Evolutionary conservation across 495 filamentous ascomycete genomes (phyloP).

Genomic region (Hyaloscypha bicolor): DNA sequence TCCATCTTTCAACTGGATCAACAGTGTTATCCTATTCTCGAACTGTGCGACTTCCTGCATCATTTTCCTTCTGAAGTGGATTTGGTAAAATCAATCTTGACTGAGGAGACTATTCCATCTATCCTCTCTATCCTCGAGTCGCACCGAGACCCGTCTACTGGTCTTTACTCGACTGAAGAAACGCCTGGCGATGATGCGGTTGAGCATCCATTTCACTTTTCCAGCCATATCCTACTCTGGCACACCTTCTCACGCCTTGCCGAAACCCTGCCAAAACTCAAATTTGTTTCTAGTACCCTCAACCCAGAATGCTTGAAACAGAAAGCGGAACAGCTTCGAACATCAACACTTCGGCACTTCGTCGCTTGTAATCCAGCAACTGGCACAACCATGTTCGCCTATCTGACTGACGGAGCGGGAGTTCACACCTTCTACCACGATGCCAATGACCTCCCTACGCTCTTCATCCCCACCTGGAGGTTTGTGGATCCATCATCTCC

Average conservation of each 20-base stretch:
- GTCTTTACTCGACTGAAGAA: slow-evolving; percentile 21
- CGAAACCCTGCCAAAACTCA: neutral
- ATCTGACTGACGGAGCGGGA: slow-evolving; percentile 15
- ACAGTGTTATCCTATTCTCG: slow-evolving; percentile 25
- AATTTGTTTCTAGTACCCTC: neutral
- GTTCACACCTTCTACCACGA: slow-evolving; percentile 25
- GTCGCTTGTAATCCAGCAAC: neutral
- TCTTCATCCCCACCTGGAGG: slow-evolving; percentile 16
- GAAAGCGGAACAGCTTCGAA: neutral
- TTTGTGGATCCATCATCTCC: neutral
- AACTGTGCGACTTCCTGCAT: slow-evolving; percentile 22
- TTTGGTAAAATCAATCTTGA: slow-evolving; percentile 14
- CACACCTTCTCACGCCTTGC: slow-evolving; percentile 13
- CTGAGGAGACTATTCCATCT: neutral
- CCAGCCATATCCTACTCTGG: slow-evolving; percentile 24
- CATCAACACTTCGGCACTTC: slow-evolving; percentile 5
- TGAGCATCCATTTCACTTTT: slow-evolving; percentile 23
- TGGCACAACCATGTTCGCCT: slow-evolving; percentile 10
- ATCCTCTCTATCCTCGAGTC: slow-evolving; percentile 7
- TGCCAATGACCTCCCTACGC: slow-evolving; percentile 25
- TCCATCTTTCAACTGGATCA: slow-evolving; percentile 21
- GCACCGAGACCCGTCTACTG: neutral
- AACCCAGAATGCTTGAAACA: neutral
- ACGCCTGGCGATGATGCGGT: slow-evolving; percentile 23
- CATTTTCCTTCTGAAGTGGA: slow-evolving; percentile 7